Percentiles rank a stretch among this genome's conserved stretches.
These are phyloP conservation scores for Septoria linicola DNA, from an alignment of 2,329 filamentous ascomycete genomes.

Conservation along the genomic window DNA sequence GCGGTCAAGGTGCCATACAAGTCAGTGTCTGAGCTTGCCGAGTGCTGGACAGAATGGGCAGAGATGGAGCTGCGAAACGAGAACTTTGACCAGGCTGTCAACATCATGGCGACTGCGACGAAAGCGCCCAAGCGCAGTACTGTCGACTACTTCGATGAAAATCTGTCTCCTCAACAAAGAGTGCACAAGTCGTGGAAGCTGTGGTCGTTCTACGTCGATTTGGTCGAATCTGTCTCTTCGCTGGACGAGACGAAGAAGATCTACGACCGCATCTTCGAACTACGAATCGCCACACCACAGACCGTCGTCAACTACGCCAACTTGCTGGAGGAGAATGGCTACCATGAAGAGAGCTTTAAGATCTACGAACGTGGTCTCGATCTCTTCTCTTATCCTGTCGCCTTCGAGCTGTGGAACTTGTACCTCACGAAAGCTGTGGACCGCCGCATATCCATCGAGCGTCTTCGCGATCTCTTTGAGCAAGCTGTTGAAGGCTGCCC, in stretches of 20 bases:
- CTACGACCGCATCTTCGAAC: conserved; percentile 96
- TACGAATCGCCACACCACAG: conserved; percentile 95
- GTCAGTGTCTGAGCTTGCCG: conserved; percentile 91
- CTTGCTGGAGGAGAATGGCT: conserved; percentile 87
- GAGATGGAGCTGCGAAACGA: conserved; percentile 96
- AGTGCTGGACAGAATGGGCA: conserved; percentile 99
- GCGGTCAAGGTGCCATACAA: conserved; percentile 98
- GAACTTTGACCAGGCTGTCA: conserved; percentile 90
- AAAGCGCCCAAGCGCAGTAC: conserved; percentile 96
- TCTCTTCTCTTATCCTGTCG: conserved; percentile 97
- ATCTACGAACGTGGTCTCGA: conserved; percentile 93
- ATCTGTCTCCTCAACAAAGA: conserved; percentile 85
- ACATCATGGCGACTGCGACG: conserved; percentile 95
- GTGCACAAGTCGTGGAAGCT: conserved; percentile 99
- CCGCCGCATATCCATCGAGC: conserved; percentile 91
- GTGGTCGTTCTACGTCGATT: conserved; percentile 98
- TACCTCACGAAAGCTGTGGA: conserved; percentile 97
- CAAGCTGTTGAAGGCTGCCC: conserved; percentile 94
- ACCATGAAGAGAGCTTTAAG: conserved; percentile 97
- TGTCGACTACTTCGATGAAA: conserved; percentile 99
- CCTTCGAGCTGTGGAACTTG: conserved; percentile 97
- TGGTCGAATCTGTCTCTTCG: conserved; percentile 90
- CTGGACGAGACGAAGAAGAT: conserved; percentile 90
- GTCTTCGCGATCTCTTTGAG: conserved; percentile 91
- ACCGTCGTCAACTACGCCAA: conserved; percentile 99